Percentiles rank a stretch among this genome's conserved stretches.
phyloP scores from a whole-genome alignment of 164 flowering plant species.

The Cinnamomum chago region DNA sequence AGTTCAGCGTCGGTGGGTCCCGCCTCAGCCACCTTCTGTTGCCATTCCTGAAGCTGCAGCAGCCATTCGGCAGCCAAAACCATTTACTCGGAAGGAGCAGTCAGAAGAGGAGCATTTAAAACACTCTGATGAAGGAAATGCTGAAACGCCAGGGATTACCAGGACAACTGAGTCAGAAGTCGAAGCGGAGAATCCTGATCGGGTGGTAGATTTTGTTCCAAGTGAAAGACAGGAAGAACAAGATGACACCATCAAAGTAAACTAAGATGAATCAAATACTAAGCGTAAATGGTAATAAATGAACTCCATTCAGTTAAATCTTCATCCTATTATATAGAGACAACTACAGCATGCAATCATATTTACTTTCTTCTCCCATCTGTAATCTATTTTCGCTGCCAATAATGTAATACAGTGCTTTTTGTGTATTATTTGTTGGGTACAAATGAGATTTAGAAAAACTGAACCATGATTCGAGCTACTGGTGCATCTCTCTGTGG shows the following conservation, averaged over 20 bases:
- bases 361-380: slow-evolving; percentile 1
- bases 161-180: slow-evolving; percentile 63
- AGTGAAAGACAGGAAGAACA: slow-evolving; percentile 42
- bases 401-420: slow-evolving; percentile 37
- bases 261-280: slow-evolving; percentile 7
- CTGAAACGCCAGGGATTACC: slow-evolving; percentile 62
- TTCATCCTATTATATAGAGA: neutral
- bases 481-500: no score
- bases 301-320: neutral
- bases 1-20: slow-evolving; percentile 69
- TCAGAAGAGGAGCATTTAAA: slow-evolving; percentile 34
- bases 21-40: slow-evolving; percentile 89
- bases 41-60: slow-evolving; percentile 87
- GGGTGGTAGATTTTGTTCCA: slow-evolving; percentile 11
- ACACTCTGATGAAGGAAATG: slow-evolving; percentile 30
- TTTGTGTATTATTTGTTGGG: slow-evolving; percentile 39
- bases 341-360: neutral
- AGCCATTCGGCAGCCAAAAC: slow-evolving; percentile 82
- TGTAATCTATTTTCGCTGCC: slow-evolving; percentile 12
- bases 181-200: slow-evolving; percentile 29
- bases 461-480: neutral
- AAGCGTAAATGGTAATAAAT: neutral
- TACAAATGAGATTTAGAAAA: neutral
- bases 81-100: slow-evolving; percentile 33
- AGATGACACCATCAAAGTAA: slow-evolving; percentile 12